Base-by-base conservation (phyloP, 768 basidiomycete genomes). In the Amanita muscaria region DNA sequence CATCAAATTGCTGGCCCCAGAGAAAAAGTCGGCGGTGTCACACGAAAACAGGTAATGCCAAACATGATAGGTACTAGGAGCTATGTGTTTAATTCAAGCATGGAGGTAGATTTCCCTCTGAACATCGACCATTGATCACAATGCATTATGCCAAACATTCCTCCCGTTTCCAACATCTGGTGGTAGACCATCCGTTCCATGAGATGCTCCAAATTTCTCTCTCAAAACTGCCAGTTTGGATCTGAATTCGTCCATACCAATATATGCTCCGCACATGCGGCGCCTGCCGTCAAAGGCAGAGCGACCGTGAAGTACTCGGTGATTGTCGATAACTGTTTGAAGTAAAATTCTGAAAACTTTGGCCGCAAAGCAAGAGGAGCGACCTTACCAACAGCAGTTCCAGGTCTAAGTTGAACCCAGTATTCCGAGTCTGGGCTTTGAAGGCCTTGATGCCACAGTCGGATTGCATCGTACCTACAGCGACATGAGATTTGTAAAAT, bases 251-350 rank as follows among this genome's bases (percentile, higher is more conserved):
- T 99, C 94, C 10, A 76, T 68, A 0, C 88, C 88, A 46, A 97
- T 76, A 59, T 99, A 99, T 0, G 94, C 96, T 2, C 94, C 94
- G 56, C 94, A 97, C 80, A 99, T 89, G 1, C 88, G 76, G 3
- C 94, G 77, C 60, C 78, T 77, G 9, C 94, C 94, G 10, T 77
- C 73, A 58, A 96, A 98, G 1, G 81, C 76, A 0, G 91, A 89
- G n/a, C 94, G 81, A 10, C 94, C 94, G 53, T 97, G 94, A 39
- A 98, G 68, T 10, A 97, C 88, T 16, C 94, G 78, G 62, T 94
- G 86, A 58, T 98, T 97, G 61, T 98, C 84, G 40, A 94, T 71
- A 16, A 91, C 89, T 89, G 54, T 18, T 14, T 7, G 30, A 9
- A 33, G 14, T 33, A 12, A 42, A 21, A 23, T 5, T 32, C 11